Evolutionary conservation across 495 filamentous ascomycete genomes (phyloP).

Genomic region (Friedmanniomyces simplex): DNA sequence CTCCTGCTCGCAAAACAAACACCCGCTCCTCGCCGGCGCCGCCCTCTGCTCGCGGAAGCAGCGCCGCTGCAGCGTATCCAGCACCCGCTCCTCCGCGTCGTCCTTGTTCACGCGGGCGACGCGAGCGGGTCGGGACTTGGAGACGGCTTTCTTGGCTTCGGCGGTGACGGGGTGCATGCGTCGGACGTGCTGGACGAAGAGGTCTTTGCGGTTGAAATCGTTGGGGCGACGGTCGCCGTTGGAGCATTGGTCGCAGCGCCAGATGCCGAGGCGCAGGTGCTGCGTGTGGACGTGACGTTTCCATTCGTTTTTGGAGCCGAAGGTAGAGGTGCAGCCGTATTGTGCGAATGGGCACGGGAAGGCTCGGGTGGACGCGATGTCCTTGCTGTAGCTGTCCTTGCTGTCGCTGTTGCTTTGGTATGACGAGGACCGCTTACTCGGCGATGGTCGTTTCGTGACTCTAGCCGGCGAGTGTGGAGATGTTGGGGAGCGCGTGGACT

Average conservation of each 20-base stretch:
- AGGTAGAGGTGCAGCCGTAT: slow-evolving; percentile 76
- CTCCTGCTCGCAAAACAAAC: slow-evolving; percentile 51
- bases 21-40: no score
- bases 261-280: slow-evolving; percentile 70
- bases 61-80: no score
- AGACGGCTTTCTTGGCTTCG: slow-evolving; percentile 28
- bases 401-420: background rate
- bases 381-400: background rate
- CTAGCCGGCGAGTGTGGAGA: background rate
- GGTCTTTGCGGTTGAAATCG: slow-evolving; percentile 86
- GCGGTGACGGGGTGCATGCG: slow-evolving; percentile 58
- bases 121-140: slow-evolving; percentile 35
- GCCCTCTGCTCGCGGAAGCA: no score
- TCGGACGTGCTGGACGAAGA: slow-evolving; percentile 87
- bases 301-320: slow-evolving; percentile 94
- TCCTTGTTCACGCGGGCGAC: slow-evolving; percentile 18
- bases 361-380: slow-evolving; percentile 36
- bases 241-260: slow-evolving; percentile 60
- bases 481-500: background rate
- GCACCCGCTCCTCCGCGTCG: slow-evolving; percentile 46
- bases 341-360: slow-evolving; percentile 73
- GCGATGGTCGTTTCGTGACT: slow-evolving; percentile 1
- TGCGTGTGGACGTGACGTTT: slow-evolving; percentile 79
- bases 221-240: slow-evolving; percentile 46
- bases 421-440: background rate